Evolutionary conservation across 345 rosid genomes (phyloP).

Genomic region (Laguncularia racemosa): DNA sequence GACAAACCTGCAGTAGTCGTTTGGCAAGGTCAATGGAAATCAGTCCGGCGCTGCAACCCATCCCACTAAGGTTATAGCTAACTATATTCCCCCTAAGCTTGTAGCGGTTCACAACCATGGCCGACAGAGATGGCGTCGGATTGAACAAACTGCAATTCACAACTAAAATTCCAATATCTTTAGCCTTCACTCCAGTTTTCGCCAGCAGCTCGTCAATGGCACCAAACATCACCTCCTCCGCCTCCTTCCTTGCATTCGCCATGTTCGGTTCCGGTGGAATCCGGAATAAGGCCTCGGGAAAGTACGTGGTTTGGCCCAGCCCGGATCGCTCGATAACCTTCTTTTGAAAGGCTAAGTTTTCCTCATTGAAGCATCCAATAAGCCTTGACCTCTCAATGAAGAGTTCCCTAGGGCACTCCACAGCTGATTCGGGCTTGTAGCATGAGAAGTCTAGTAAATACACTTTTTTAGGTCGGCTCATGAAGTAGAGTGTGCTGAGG

Average conservation of each 20-base stretch:
- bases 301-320: constrained; percentile 20
- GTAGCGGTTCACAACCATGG: constrained; percentile 36
- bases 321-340: constrained; percentile 31
- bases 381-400: constrained; percentile 6
- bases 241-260: constrained; percentile 36
- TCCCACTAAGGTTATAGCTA: constrained; percentile 50
- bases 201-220: constrained; percentile 38
- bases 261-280: constrained; percentile 29
- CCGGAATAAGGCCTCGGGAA: constrained; percentile 26
- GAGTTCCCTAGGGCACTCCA: constrained; percentile 16
- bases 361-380: constrained; percentile 15
- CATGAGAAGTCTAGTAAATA: constrained; percentile 28
- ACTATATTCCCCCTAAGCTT: constrained; percentile 38
- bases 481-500: constrained; percentile 10
- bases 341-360: constrained; percentile 21
- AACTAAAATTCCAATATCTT: constrained; percentile 38
- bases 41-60: constrained; percentile 44
- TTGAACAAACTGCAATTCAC: constrained; percentile 45
- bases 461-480: constrained; percentile 17
- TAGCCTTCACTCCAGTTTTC: constrained; percentile 33
- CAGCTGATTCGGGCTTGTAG: constrained; percentile 24
- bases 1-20: too few relatives aligned
- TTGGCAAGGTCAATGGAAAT: too few relatives aligned
- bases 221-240: constrained; percentile 36
- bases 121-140: constrained; percentile 44